These are phyloP conservation scores for Meyerozyma elateridarum DNA, from an alignment of 1,139 yeast genomes.

Conservation along the genomic window DNA sequence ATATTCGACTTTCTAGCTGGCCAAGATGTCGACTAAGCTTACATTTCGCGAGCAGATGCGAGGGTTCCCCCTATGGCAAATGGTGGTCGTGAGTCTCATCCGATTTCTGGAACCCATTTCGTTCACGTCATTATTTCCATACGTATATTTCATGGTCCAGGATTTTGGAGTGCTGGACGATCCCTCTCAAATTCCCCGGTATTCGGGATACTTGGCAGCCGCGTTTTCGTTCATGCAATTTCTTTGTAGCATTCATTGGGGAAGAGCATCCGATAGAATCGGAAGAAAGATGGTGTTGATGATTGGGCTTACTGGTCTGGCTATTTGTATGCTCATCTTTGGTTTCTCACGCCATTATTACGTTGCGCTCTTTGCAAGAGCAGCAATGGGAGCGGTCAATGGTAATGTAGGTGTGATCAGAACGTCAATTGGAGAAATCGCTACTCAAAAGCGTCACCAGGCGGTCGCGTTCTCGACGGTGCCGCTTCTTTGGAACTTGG, in stretches of 20 bases:
- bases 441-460: conserved; percentile 52
- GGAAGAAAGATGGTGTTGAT: conserved; percentile 59
- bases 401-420: conserved; percentile 61
- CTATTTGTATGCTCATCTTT: conserved; percentile 42
- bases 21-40: conserved; percentile 8
- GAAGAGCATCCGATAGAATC: conserved; percentile 45
- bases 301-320: conserved; percentile 48
- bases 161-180: conserved; percentile 50
- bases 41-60: conserved; percentile 24
- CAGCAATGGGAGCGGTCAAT: conserved; percentile 51
- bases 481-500: conserved; percentile 58
- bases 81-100: conserved; percentile 40
- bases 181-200: conserved; percentile 49
- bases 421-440: conserved; percentile 58
- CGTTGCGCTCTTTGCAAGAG: conserved; percentile 49
- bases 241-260: conserved; percentile 56
- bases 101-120: conserved; percentile 61
- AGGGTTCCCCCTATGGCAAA: conserved; percentile 51
- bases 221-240: conserved; percentile 53
- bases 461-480: conserved; percentile 57
- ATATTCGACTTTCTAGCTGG: not conserved
- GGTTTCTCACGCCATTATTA: conserved; percentile 50
- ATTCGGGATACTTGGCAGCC: conserved; percentile 57
- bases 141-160: conserved; percentile 59
- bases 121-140: conserved; percentile 61